Evolutionary conservation across 2,329 filamentous ascomycete genomes (phyloP).

Genomic region (Clonostachys solani): DNA sequence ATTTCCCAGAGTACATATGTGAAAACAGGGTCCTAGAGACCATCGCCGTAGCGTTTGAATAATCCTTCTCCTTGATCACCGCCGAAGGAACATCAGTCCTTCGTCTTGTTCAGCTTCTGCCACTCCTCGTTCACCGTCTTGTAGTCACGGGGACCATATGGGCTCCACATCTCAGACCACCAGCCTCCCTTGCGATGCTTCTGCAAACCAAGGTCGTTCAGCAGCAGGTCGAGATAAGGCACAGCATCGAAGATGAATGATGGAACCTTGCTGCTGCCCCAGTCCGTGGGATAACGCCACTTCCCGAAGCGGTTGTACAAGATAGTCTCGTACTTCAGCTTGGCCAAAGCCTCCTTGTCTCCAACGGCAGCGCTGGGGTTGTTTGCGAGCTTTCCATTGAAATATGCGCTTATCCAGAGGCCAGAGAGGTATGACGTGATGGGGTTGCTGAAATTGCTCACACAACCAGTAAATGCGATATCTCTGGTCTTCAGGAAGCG

Average conservation of each 20-base stretch:
- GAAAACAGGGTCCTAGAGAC: no score
- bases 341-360: slow-evolving; percentile 17
- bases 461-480: slow-evolving; percentile 25
- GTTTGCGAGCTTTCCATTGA: slow-evolving; percentile 41
- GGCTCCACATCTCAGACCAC: background rate
- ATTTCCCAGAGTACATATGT: no score
- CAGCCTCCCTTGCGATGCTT: slow-evolving; percentile 1
- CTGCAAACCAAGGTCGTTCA: slow-evolving; percentile 60
- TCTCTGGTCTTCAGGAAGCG: slow-evolving; percentile 11
- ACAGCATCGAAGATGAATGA: slow-evolving; percentile 58
- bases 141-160: slow-evolving; percentile 1
- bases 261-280: slow-evolving; percentile 49
- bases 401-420: slow-evolving; percentile 54
- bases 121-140: slow-evolving; percentile 1
- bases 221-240: slow-evolving; percentile 50
- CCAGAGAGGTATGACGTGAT: slow-evolving; percentile 31
- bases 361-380: slow-evolving; percentile 5
- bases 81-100: no score
- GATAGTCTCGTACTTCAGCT: slow-evolving; percentile 47
- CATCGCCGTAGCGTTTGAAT: no score
- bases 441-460: slow-evolving; percentile 22
- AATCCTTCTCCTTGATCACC: no score
- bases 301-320: slow-evolving; percentile 64
- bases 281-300: slow-evolving; percentile 65
- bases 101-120: background rate